Evolutionary conservation across 1,284 basidiomycete species (phyloP), one percentile per base, ranked within the genome.

Genomic region (Ustilago crameri): DNA sequence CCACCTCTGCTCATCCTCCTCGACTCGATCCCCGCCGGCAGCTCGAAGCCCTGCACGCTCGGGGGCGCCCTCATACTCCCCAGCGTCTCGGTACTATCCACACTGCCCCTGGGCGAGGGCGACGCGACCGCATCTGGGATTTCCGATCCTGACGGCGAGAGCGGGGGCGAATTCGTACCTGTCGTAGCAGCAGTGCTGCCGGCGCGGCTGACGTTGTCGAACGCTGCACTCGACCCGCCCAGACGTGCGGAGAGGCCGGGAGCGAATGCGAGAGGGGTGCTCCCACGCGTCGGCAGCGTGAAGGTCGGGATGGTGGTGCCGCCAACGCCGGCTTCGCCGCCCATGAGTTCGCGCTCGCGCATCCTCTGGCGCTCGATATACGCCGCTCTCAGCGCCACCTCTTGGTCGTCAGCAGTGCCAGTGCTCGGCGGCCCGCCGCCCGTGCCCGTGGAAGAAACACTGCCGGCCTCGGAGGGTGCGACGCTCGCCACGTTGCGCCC

Each of bases 331-430:
- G 74, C 64, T 44, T 81, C 78, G 9, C 78, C 78, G 1, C 78
- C 78, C 51, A 68, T 46, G n/a, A 67, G 55, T 40, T 73, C 78
- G 4, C 79, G 62, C 35, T 81, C 79, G 20, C 71, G 66, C 78
- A 79, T 79, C 1, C 78, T 53, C 34, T 79, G 78, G n/a, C 65
- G 63, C 41, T 81, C 79, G 37, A 80, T 80, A 53, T 73, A 72
- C 2, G 68, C 68, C 3, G 75, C 65, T 4, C 72, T 56, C 12
- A 70, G 32, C 9, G 72, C 65, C 1, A 71, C 61, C 40, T 76
- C 75, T 42, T 72, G 66, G 9, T 80, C 76, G 24, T 76, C 79
- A 1, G 61, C 56, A 17, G 74, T 66, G 7, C 62, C 66, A 14
- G 60, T 44, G 32, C 59, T 61, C 15, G 57, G 55, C 0, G 63